phyloP scores from a whole-genome alignment of 1,284 basidiomycete genomes.

The Sporisorium graminicola region DNA sequence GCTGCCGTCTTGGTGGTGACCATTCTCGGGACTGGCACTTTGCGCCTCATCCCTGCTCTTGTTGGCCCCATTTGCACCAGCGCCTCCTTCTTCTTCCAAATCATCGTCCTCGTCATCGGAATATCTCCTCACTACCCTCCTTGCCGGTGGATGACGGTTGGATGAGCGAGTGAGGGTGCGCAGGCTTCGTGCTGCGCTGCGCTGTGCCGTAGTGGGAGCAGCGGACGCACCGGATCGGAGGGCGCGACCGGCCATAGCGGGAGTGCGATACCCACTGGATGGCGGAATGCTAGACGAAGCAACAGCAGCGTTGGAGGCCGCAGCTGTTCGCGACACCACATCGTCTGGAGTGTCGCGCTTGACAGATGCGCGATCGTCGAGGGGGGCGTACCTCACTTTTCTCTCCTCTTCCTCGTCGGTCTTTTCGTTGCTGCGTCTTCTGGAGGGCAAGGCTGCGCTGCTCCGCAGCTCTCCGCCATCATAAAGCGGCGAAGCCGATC shows the following conservation, averaged over 20 bases:
- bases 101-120: slow-evolving; percentile 64
- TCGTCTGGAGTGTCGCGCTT: slow-evolving; percentile 41
- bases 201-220: slow-evolving; percentile 33
- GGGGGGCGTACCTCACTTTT: slow-evolving; percentile 37
- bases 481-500: slow-evolving; percentile 16
- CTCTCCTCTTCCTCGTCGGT: slow-evolving; percentile 41
- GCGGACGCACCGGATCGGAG: slow-evolving; percentile 31
- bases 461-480: slow-evolving; percentile 15
- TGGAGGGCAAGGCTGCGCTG: slow-evolving; percentile 13
- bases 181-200: slow-evolving; percentile 47
- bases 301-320: slow-evolving; percentile 3
- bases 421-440: slow-evolving; percentile 31
- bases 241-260: slow-evolving; percentile 46
- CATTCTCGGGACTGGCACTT: slow-evolving; percentile 26
- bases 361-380: slow-evolving; percentile 34
- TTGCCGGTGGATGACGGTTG: slow-evolving; percentile 53
- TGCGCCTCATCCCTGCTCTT: slow-evolving; percentile 30
- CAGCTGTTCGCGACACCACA: slow-evolving; percentile 6
- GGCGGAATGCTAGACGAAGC: slow-evolving; percentile 20
- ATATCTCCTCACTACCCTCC: slow-evolving; percentile 55
- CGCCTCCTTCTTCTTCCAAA: slow-evolving; percentile 30
- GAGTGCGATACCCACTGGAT: slow-evolving; percentile 45
- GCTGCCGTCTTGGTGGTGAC: slow-evolving; percentile 31
- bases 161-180: slow-evolving; percentile 49
- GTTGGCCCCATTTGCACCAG: slow-evolving; percentile 9